Base-by-base conservation (phyloP, 2,329 filamentous ascomycete genomes). In the Penicillium sp. region DNA sequence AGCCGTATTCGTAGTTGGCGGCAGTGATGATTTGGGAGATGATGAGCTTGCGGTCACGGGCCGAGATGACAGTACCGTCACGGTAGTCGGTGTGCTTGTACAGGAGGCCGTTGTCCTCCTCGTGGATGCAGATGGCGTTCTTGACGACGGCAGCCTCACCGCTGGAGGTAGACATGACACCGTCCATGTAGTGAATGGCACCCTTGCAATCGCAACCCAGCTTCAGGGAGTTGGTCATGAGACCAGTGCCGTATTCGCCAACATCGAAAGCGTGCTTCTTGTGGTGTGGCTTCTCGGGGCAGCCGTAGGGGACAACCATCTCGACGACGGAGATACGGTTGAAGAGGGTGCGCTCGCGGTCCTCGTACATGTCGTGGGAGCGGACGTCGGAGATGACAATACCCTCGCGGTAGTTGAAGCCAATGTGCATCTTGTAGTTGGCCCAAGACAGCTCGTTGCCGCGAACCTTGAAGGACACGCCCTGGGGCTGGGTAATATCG, bases 21-120 rank as follows among this genome's bases (percentile, higher is more conserved):
- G 92, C 93, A 0, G 93, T 97, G 79, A 97, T 96, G 73, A 96
- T 90, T 72, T 96, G 92, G 66, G 92, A 92, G 69, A 97, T 84
- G 74, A 97, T 85, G 58, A 97, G 86, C 75, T 94, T 95, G 60
- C 92, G 87, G 2, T 89, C 92, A 24, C 93, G 88, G 0, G 92
- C 96, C 2, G 96, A 91, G 19, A 94, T 92, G 57, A 89, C 87
- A 0, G 90, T 93, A 53, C 93, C 89, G 71, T 97, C 92, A 45
- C 93, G 86, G 84, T 96, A 96, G 78, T 97, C 93, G 15, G 88
- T 92, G 80, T 95, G 91, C 81, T 97, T 97, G 85, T 72, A 73
- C 10, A 72, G 66, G 26, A 72, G 67, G 15, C 71, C 71, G 53
- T 73, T 72, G 56, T 73, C 71, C 59, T 72, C 71, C 50, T 73